Evolutionary conservation across 1,284 basidiomycete species (phyloP).

Genomic region (Moniliella sp.): DNA sequence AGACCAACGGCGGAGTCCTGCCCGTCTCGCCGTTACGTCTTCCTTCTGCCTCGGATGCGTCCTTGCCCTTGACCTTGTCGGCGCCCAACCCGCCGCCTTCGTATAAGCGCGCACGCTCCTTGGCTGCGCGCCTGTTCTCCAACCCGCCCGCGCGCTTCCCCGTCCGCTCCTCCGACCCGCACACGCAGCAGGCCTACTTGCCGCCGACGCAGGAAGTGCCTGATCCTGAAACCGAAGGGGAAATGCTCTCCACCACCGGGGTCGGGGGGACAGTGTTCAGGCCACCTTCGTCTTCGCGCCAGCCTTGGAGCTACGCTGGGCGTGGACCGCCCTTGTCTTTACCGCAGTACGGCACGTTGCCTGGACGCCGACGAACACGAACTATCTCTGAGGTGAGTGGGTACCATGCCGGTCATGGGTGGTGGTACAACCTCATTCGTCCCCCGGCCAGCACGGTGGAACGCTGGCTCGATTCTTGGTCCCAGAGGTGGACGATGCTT

Average conservation of each 20-base stretch:
- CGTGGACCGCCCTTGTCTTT: neutral
- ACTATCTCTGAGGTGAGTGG: neutral
- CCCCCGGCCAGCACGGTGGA: constrained; percentile 37
- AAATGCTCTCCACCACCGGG: neutral
- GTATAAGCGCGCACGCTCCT: too few species aligned
- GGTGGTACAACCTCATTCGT: constrained; percentile 25
- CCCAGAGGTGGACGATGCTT: constrained; percentile 38
- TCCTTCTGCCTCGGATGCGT: neutral
- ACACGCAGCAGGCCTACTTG: too few species aligned
- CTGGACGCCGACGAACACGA: neutral
- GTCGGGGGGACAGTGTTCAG: neutral
- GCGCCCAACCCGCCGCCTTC: neutral
- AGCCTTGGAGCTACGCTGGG: neutral
- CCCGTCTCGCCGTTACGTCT: too few species aligned
- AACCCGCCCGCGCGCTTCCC: too few species aligned
- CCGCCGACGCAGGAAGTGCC: too few species aligned
- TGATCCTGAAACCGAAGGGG: too few species aligned
- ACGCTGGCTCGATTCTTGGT: constrained; percentile 37
- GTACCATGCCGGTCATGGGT: constrained; percentile 2
- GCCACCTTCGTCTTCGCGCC: neutral
- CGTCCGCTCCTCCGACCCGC: too few species aligned
- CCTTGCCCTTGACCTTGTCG: neutral
- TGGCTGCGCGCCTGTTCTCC: too few species aligned
- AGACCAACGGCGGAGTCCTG: too few species aligned
- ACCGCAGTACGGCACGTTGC: neutral